Evolutionary conservation across 768 basidiomycete species (phyloP), one percentile per base, ranked within the genome.

Genomic region (Auricularia auricula-judae): DNA sequence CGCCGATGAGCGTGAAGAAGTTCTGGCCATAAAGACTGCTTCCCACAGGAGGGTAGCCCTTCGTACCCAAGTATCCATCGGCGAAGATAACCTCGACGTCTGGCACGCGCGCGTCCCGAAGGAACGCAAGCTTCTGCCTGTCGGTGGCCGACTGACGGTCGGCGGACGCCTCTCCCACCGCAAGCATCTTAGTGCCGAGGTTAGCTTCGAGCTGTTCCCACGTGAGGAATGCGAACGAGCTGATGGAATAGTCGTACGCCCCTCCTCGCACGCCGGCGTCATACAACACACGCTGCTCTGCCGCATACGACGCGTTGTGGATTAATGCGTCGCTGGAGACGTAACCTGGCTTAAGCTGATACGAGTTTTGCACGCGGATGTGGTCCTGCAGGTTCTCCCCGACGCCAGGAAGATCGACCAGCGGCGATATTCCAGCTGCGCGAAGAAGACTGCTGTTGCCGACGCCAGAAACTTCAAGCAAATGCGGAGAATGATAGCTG

Each of bases 391-490:
- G 67, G 66, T 80, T 78, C 61, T 72, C 68, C 11, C 79, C 78
- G 47, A 80, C 79, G 35, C 69, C 71, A 1, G 77, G 76, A 0
- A 77, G 70, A 63, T 78, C 73, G 42, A 77, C 63, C 60, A 71
- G 67, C 53, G 67, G 64, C 23, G 61, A 39, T 65, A 80, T 74
- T 23, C 68, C 68, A 42, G 72, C 65, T 12, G 35, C 65, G 18
- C 70, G 67, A 16, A 78, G 68, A 18, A 72, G 66, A 2, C 65
- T 69, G n/a, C 68, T 68, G 33, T 75, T 74, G 59, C 77, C 78
- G 66, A 79, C 70, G 34, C 78, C 78, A 21, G 74, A 74, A 10
- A 77, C 69, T 61, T 77, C 70, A 71, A 82, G 74, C 10, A 81
- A 68, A 58, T 79, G 77, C 7, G 81, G 75, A 1, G 78, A 69